Percentiles rank a stretch among this genome's conserved stretches.
Conservation (phyloP, 1,139 yeast species). For the Meyerozyma smithsonii region DNA sequence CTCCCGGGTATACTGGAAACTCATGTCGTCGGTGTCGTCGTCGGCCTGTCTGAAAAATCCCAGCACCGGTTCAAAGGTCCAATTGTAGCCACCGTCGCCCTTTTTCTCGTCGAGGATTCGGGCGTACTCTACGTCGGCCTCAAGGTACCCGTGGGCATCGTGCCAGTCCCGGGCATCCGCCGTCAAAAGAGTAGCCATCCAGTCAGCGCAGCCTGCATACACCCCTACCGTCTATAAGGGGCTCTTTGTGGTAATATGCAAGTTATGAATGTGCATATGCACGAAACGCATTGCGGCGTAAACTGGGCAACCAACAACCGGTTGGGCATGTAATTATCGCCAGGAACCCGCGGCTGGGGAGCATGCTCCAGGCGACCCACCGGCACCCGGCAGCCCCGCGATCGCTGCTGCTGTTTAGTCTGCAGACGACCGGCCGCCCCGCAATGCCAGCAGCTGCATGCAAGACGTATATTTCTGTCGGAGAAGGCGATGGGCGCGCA, state of each 20-base stretch:
- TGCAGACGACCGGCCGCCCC: no score
- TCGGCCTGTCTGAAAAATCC: slow-evolving; percentile 54
- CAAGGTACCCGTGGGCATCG: slow-evolving; percentile 1
- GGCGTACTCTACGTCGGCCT: not conserved
- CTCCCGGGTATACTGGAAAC: slow-evolving; percentile 41
- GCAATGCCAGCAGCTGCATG: not conserved
- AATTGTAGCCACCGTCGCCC: slow-evolving; percentile 15
- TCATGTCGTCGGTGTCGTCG: slow-evolving; percentile 39
- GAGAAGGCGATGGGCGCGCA: not conserved
- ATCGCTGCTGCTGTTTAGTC: not conserved
- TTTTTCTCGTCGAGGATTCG: not conserved
- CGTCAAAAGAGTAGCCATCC: not conserved
- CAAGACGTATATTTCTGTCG: not conserved
- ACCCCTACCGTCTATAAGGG: not conserved
- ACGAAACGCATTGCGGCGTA: not conserved
- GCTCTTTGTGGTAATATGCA: not conserved
- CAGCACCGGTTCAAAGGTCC: slow-evolving; percentile 40
- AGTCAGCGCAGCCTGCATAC: not conserved
- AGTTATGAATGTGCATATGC: slow-evolving; percentile 2
- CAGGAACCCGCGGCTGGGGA: no score
- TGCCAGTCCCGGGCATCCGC: not conserved
- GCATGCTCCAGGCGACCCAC: no score
- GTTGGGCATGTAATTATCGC: not conserved
- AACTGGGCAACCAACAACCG: not conserved
- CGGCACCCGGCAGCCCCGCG: not conserved